Evolutionary conservation across 192 early-diverging fungal genomes (phyloP).

Genomic region (Podila horticola): DNA sequence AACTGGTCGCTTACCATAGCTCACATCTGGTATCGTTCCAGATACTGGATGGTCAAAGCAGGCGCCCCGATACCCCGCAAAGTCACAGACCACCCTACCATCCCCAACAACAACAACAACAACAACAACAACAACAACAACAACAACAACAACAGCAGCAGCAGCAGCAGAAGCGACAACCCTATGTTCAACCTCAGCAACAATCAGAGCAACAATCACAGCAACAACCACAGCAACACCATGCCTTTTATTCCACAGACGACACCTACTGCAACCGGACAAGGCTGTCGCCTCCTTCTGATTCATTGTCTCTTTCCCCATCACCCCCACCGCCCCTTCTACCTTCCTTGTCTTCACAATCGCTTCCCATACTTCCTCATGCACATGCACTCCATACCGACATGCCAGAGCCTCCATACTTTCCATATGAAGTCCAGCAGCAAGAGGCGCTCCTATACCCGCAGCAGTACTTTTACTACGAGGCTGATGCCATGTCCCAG

Average conservation of each 20-base stretch:
- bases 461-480: too few species aligned
- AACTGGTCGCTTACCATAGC: conserved; percentile 18
- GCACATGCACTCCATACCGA: too few species aligned
- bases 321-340: too few species aligned
- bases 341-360: too few species aligned
- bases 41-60: conserved; percentile 3
- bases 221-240: background rate
- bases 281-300: too few species aligned
- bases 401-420: too few species aligned
- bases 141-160: background rate
- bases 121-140: background rate
- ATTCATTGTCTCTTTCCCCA: too few species aligned
- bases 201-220: background rate
- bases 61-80: background rate
- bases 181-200: background rate
- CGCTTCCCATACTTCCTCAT: too few species aligned
- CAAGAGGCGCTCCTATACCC: too few species aligned
- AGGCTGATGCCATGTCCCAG: too few species aligned
- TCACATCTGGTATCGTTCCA: conserved; percentile 29
- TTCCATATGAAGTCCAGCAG: too few species aligned
- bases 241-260: background rate
- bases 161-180: background rate
- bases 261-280: too few species aligned
- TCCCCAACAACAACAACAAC: background rate
- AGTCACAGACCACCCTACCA: background rate